These are phyloP conservation scores for Magnusiomyces paraingens DNA, from an alignment of 1,139 yeast species.

Conservation along the genomic window DNA sequence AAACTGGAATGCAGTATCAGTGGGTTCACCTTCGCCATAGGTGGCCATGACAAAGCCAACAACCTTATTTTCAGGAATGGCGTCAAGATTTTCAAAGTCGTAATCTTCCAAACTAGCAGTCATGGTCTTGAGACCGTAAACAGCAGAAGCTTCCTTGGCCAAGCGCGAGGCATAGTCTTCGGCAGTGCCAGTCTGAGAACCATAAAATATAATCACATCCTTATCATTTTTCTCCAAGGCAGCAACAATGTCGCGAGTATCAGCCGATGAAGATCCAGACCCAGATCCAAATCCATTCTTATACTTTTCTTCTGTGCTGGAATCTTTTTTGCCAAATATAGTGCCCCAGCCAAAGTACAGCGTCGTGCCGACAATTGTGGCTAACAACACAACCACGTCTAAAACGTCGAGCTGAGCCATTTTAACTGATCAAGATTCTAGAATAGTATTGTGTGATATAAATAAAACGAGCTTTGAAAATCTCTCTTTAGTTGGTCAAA, in stretches of 20 bases:
- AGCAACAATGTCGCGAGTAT: slow-evolving; percentile 54
- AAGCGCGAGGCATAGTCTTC: slow-evolving; percentile 92
- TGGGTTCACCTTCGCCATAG: slow-evolving; percentile 98
- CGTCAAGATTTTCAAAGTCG: slow-evolving; percentile 70
- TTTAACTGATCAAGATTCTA: neutral
- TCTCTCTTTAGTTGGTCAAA: too few species aligned
- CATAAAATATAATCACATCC: slow-evolving; percentile 76
- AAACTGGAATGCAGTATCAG: slow-evolving; percentile 83
- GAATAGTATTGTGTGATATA: neutral
- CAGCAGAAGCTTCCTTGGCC: slow-evolving; percentile 77
- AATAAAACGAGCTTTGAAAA: too few species aligned
- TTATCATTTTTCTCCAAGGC: slow-evolving; percentile 58
- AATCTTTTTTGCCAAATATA: slow-evolving; percentile 38
- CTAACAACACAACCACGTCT: slow-evolving; percentile 63
- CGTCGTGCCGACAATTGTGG: slow-evolving; percentile 55
- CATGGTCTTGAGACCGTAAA: slow-evolving; percentile 78
- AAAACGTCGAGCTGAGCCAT: slow-evolving; percentile 48
- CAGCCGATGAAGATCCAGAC: slow-evolving; percentile 31
- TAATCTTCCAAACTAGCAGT: slow-evolving; percentile 83
- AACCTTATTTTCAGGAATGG: slow-evolving; percentile 48
- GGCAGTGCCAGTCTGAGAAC: slow-evolving; percentile 99
- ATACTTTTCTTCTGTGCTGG: slow-evolving; percentile 29
- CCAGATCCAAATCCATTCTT: slow-evolving; percentile 36
- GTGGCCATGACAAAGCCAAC: slow-evolving; percentile 80
- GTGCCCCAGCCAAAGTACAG: slow-evolving; percentile 63